Evolutionary conservation across 2,329 filamentous ascomycete genomes (phyloP), one percentile per base, ranked within the genome.

Genomic region (Arthroderma sp.): DNA sequence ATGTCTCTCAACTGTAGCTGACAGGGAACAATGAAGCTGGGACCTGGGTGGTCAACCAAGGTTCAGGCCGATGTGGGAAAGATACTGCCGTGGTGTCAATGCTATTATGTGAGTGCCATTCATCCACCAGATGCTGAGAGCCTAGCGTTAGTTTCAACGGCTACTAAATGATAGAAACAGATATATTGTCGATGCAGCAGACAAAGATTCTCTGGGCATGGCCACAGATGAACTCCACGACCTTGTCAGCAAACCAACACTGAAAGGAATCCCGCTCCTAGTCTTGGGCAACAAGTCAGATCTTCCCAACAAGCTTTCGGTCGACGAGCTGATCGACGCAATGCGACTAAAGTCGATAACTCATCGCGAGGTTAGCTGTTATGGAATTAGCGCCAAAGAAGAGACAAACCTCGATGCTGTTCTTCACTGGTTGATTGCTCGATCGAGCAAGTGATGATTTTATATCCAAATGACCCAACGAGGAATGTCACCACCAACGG

Each of bases 11-110:
- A 22, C 15, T 22, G 15, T 22, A 22, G 15, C 15, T 22, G 15
- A 22, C 15, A 22, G 1, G 15, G 15, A 22, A 22, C 15, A 22
- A 22, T 22, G 11, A 29, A 81, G 78, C 68, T 98, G 91, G 91
- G 91, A 98, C 70, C 79, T 98, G 52, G 91, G 91, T 56, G 91
- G 91, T 44, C 91, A 98, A 68, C 89, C 91, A 56, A 79, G 89
- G 53, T 98, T 96, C 70, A 84, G 91, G 59, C 85, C 86, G 55
- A 98, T 98, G 91, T 98, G 91, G 91, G 91, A 98, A 72, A 77
- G 91, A 60, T 98, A 98, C 66, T 96, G 91, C 68, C 86, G 88
- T 52, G 91, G 87, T 43, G 91, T 96, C 55, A 94, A 94, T 68
- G 89, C 89, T 55, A 95, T 98, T 56, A 85, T 98, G 76, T 82